phyloP scores from a whole-genome alignment of 192 early-diverging fungal genomes.

The Linnemannia exigua region DNA sequence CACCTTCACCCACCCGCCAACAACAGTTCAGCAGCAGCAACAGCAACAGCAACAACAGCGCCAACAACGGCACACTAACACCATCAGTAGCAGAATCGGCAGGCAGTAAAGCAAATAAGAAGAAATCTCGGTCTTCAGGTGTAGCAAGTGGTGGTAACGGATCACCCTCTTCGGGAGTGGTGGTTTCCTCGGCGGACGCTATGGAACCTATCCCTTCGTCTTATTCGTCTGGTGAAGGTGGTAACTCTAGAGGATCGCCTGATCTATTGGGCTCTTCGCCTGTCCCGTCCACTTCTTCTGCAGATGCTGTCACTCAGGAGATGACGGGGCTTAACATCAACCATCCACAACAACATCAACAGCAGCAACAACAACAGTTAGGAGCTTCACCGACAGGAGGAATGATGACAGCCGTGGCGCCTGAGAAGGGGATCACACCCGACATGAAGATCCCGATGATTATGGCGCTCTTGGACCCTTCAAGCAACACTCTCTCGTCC shows the following conservation, averaged over 20 bases:
- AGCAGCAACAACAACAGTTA: neutral
- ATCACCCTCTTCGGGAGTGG: neutral
- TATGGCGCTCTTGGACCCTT: slow-evolving; percentile 28
- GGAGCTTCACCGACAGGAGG: neutral
- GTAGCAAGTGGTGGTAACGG: neutral
- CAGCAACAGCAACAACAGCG: neutral
- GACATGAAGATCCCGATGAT: slow-evolving; percentile 53
- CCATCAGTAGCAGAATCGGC: neutral
- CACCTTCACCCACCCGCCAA: slow-evolving; percentile 11
- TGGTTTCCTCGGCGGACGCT: neutral
- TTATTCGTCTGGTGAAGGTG: slow-evolving; percentile 9
- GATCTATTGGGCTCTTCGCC: slow-evolving; percentile 26
- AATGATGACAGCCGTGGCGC: slow-evolving; percentile 13
- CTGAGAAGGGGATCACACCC: slow-evolving; percentile 46
- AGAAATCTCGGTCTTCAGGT: neutral
- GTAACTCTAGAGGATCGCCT: slow-evolving; percentile 24
- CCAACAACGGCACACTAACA: neutral
- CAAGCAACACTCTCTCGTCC: slow-evolving; percentile 20
- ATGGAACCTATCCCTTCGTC: slow-evolving; percentile 10
- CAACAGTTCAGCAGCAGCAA: neutral
- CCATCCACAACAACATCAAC: slow-evolving; percentile 6
- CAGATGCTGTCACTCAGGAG: neutral
- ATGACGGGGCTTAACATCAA: neutral
- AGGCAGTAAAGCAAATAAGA: neutral
- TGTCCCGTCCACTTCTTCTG: neutral